Evolutionary conservation across 805 yeast species (phyloP), one percentile per base, ranked within the genome.

Genomic region (Saccharomycopsis selenospora): DNA sequence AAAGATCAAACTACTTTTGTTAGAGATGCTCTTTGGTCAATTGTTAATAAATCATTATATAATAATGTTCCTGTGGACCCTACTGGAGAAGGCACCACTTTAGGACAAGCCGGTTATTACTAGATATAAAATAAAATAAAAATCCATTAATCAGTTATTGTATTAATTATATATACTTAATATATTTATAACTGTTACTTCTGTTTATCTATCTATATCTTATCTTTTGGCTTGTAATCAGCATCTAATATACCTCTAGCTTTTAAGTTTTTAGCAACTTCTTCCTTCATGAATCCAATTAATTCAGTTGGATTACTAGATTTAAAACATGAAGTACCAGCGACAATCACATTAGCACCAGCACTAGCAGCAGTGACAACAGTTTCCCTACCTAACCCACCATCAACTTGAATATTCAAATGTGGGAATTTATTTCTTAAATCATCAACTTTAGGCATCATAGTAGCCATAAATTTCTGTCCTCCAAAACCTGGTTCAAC

Each of bases 401-500:
- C 99, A 65, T 93, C 99, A 17, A 93, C 99, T 69, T 93, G 91
- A 57, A 93, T 86, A 67, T 91, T 82, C 63, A 91, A 70, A 17
- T 80, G 63, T 10, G 97, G 96, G 65, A 73, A 88, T 59, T 72
- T 75, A 33, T 63, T 66, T 66, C 99, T 80, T 58, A 93, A 72
- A 26, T 70, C 72, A 57, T 79, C 82, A 43, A 91, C 98, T 68
- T 91, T 91, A 54, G 95, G 88, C 98, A 93, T 90, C 96, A 91
- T 90, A 51, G 80, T 86, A 17, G 79, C 70, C 96, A 87, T 89
- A 72, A 93, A 93, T 65, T 84, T 85, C 69, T 93, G 99, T 42
- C 99, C 99, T 20, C 99, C 99, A 64, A 93, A 91, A 0, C 99
- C 99, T 11, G 99, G 99, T 69, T 93, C 99, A 29, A 93, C 98